phyloP scores from a whole-genome alignment of 2,329 filamentous ascomycete genomes.

The Alternaria brassicae region DNA sequence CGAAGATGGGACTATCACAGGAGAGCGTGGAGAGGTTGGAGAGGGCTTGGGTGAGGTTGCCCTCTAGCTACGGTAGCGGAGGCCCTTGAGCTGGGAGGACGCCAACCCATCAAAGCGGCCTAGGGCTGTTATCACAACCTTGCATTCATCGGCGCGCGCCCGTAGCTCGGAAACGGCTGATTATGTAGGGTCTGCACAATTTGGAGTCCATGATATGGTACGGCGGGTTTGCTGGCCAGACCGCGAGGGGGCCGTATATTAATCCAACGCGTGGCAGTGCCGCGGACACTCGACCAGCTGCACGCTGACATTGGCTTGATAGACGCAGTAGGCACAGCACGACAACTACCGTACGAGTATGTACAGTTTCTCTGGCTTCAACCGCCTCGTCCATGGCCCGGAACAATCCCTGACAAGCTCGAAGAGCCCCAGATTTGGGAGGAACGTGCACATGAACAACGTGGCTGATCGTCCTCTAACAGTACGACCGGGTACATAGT shows the following conservation, averaged over 20 bases:
- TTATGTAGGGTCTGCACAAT: constrained; percentile 30
- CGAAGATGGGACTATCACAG: constrained; percentile 21
- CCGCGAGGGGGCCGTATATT: constrained; percentile 13
- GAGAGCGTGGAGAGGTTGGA: constrained; percentile 20
- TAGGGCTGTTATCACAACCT: constrained; percentile 28
- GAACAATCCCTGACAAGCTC: constrained; percentile 5
- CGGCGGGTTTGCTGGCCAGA: constrained; percentile 27
- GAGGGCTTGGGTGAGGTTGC: constrained; percentile 29
- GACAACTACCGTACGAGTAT: background rate
- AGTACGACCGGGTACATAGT: background rate
- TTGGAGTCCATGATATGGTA: constrained; percentile 12
- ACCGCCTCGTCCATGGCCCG: background rate
- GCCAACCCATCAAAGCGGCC: constrained; percentile 25
- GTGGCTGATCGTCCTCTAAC: constrained; percentile 12
- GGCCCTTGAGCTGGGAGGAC: constrained; percentile 21
- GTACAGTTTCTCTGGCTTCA: background rate
- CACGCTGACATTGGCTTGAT: constrained; percentile 1
- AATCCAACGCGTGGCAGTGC: constrained; percentile 25
- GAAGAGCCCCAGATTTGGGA: background rate
- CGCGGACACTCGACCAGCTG: background rate
- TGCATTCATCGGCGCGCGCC: constrained; percentile 26
- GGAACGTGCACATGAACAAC: constrained; percentile 14
- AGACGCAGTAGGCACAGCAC: constrained; percentile 1
- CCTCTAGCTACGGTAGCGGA: constrained; percentile 25
- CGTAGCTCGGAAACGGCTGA: constrained; percentile 24